A percentile compares a stretch with the other conserved stretches of the same genome.
Conservation (phyloP, 2,329 filamentous ascomycete species). For the Fusarium euwallaceae region DNA sequence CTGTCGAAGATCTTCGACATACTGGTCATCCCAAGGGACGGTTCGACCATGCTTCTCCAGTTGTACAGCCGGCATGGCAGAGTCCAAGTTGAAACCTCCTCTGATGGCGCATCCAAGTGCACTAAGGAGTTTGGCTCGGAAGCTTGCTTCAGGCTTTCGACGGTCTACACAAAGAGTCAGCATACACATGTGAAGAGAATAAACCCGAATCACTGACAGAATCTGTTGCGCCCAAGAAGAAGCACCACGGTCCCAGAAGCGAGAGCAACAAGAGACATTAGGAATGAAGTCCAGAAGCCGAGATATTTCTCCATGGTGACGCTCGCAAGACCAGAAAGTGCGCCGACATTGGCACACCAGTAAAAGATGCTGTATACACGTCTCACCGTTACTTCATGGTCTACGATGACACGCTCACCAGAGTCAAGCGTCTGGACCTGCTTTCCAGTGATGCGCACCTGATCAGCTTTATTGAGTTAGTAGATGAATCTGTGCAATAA, state of each 20-base stretch:
- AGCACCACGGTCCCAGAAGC: neutral
- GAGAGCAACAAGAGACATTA: slow-evolving; percentile 4
- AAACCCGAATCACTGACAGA: neutral
- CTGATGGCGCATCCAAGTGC: neutral
- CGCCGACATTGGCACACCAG: slow-evolving; percentile 67
- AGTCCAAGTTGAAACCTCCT: slow-evolving; percentile 1
- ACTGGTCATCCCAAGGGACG: slow-evolving; percentile 3
- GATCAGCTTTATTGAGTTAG: neutral
- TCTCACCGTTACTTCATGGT: slow-evolving; percentile 73
- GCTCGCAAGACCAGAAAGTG: slow-evolving; percentile 65
- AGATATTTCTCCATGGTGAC: slow-evolving; percentile 66
- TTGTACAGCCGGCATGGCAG: neutral
- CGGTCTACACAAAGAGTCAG: neutral
- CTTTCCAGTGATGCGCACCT: neutral
- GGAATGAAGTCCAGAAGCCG: slow-evolving; percentile 52
- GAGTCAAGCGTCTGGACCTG: neutral
- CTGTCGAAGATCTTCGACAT: slow-evolving; percentile 1
- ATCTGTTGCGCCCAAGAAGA: neutral
- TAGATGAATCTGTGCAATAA: neutral
- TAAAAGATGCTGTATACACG: slow-evolving; percentile 77
- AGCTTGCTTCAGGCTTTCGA: slow-evolving; percentile 1
- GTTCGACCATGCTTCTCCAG: neutral
- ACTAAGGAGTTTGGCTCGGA: slow-evolving; percentile 3
- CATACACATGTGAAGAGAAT: too few relatives aligned
- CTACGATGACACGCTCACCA: slow-evolving; percentile 73